These are phyloP conservation scores for Fusarium sp. DNA, from an alignment of 2,329 filamentous ascomycete species.

Conservation along the genomic window DNA sequence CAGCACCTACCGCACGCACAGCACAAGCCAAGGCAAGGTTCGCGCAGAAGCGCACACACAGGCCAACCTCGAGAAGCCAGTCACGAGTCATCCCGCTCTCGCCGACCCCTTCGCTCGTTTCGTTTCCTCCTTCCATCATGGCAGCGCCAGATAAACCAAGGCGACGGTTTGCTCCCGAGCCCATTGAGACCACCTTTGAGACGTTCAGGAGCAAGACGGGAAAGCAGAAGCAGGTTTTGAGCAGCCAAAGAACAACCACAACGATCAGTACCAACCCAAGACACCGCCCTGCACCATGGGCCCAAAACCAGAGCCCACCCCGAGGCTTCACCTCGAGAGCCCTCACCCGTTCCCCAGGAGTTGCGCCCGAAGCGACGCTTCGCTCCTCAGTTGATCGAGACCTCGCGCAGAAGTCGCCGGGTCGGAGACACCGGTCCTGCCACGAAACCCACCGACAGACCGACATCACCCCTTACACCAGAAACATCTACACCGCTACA, in stretches of 20 bases:
- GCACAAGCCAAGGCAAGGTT: constrained; percentile 16
- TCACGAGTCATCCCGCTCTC: constrained; percentile 32
- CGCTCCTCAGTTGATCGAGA: constrained; percentile 84
- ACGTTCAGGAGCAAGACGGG: constrained; percentile 61
- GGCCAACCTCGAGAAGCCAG: constrained; percentile 34
- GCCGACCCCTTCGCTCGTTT: constrained; percentile 45
- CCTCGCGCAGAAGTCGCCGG: constrained; percentile 77
- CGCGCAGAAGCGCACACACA: constrained; percentile 28
- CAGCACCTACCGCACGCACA: constrained; percentile 4
- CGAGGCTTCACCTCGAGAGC: constrained; percentile 63
- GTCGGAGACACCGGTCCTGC: constrained; percentile 73
- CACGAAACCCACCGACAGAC: constrained; percentile 75
- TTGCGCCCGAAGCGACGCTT: constrained; percentile 67
- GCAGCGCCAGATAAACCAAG: constrained; percentile 56
- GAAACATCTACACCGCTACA: constrained; percentile 67
- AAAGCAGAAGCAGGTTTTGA: constrained; percentile 34
- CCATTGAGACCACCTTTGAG: constrained; percentile 78
- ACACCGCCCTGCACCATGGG: constrained; percentile 48
- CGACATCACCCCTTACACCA: constrained; percentile 75
- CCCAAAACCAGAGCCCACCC: constrained; percentile 69
- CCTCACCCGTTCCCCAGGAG: constrained; percentile 57
- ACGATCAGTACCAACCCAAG: constrained; percentile 17
- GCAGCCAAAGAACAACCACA: constrained; percentile 6
- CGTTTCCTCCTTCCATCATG: constrained; percentile 53
- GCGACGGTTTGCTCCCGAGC: constrained; percentile 75